Percentiles rank a stretch among this genome's conserved stretches.
Evolutionary conservation across 2,329 filamentous ascomycete genomes (phyloP).

Genomic region (Mycocentrospora acerina): DNA sequence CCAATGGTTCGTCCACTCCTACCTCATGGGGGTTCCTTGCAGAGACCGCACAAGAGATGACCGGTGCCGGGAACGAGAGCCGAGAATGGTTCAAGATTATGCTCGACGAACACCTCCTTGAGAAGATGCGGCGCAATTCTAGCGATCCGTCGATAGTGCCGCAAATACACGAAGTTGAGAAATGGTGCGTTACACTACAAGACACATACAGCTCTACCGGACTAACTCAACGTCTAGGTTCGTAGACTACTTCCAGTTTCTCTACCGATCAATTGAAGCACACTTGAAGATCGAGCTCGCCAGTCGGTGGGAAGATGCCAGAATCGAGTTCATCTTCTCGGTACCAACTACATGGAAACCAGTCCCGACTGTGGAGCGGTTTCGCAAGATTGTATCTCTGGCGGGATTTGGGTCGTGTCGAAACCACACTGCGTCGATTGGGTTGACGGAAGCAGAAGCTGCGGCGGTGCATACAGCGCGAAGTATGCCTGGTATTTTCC

Average conservation of each 20-base stretch:
- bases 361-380: constrained; percentile 53
- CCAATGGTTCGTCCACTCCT: constrained; percentile 35
- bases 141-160: constrained; percentile 12
- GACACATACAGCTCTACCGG: too few relatives aligned
- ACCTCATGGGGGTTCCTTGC: constrained; percentile 59
- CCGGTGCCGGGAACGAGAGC: constrained; percentile 47
- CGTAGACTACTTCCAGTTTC: constrained; percentile 49
- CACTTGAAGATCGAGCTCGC: constrained; percentile 48
- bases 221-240: constrained; percentile 54
- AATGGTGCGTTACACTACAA: constrained; percentile 49
- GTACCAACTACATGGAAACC: constrained; percentile 60
- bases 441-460: constrained; percentile 57
- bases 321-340: constrained; percentile 58
- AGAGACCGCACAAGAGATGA: constrained; percentile 37
- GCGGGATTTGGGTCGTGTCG: constrained; percentile 52
- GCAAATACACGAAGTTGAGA: constrained; percentile 48
- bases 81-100: constrained; percentile 60
- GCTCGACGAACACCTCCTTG: constrained; percentile 48
- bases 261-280: constrained; percentile 53
- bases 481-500: constrained; percentile 9
- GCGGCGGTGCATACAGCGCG: constrained; percentile 52
- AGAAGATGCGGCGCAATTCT: constrained; percentile 7
- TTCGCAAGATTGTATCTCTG: constrained; percentile 50
- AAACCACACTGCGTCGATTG: constrained; percentile 46
- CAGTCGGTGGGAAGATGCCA: constrained; percentile 41